Conservation (phyloP, 805 yeast genomes). For the Brettanomyces sp. region DNA sequence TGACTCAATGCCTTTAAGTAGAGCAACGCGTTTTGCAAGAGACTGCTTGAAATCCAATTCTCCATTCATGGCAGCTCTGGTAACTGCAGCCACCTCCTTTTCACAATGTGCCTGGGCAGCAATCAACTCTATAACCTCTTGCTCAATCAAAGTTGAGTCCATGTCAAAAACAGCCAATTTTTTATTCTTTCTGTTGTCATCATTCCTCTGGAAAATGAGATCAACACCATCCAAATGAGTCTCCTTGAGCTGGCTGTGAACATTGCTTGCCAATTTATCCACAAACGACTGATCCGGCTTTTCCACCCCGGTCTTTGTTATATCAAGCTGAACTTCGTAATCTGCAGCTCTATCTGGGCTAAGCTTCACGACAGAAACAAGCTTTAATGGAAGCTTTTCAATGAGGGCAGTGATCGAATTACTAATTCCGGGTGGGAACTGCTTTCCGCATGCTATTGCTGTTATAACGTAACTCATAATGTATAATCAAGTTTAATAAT, state of each 20-base stretch:
- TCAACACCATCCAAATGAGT: constrained; percentile 25
- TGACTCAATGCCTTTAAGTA: constrained; percentile 77
- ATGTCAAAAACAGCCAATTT: constrained; percentile 84
- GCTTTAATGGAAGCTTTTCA: constrained; percentile 21
- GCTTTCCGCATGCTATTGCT: constrained; percentile 18
- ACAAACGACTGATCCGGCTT: constrained; percentile 7
- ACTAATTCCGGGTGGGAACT: constrained; percentile 14
- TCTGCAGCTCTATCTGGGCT: constrained; percentile 32
- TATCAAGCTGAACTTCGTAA: constrained; percentile 19
- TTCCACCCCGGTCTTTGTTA: constrained; percentile 6
- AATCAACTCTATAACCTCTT: constrained; percentile 92
- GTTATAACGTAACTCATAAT: constrained; percentile 21
- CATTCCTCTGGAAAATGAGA: constrained; percentile 31
- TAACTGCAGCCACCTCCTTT: constrained; percentile 75
- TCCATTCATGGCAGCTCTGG: constrained; percentile 95
- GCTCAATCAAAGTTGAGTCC: constrained; percentile 95
- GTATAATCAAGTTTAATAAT: neutral
- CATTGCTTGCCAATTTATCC: constrained; percentile 8
- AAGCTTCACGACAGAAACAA: constrained; percentile 20
- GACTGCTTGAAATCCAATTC: constrained; percentile 87
- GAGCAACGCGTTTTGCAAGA: constrained; percentile 58
- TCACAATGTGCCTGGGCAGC: constrained; percentile 93
- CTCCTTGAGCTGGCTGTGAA: constrained; percentile 14
- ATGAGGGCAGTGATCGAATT: constrained; percentile 18
- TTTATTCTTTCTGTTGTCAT: constrained; percentile 26